Evolutionary conservation across 1,284 basidiomycete genomes (phyloP), one percentile per base, ranked within the genome.

Genomic region (Sporisorium exsertum): DNA sequence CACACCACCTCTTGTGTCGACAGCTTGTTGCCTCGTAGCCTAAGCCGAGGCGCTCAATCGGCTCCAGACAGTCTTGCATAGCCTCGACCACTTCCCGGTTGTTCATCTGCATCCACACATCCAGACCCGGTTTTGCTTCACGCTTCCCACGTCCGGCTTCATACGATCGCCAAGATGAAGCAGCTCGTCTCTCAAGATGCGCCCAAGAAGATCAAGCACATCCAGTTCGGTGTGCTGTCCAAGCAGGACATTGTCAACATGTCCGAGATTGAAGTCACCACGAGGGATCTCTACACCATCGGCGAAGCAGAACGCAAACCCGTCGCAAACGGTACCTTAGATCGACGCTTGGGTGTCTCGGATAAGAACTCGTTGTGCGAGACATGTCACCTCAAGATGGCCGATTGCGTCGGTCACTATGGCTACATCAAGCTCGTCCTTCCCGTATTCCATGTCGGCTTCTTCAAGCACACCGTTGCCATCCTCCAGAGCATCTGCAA

Each of bases 401-500:
- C 95, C 2, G 94, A 97, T 77, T 99, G 97, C 85, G 95, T 98
- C 7, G 97, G 97, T 1, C 95, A 98, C 86, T 97, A 96, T 86
- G 95, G 95, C 55, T 86, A 86, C 71, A 85, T 86, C 80, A 85
- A 84, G 65, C 90, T 99, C 40, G 91, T 93, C 33, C 91, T 99
- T 15, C 96, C 96, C 0, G 95, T 98, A 15, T 99, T 98, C 79
- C 87, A 99, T 85, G 94, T 98, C 73, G 97, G 97, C 16, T 99
- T 94, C 87, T 97, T 99, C 88, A 94, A 95, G 84, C 94, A 97
- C 73, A 94, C 92, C 15, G 94, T 99, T 66, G 90, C 90, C 51
- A 94, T 99, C 79, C 89, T 99, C 0, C 97, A 99, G 86, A 93
- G 93, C 82, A 81, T 85, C 43, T 85, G 84, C 79, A 85, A 85